phyloP scores from a whole-genome alignment of 148 eudicot species.

The Rhododendron griersonianum region DNA sequence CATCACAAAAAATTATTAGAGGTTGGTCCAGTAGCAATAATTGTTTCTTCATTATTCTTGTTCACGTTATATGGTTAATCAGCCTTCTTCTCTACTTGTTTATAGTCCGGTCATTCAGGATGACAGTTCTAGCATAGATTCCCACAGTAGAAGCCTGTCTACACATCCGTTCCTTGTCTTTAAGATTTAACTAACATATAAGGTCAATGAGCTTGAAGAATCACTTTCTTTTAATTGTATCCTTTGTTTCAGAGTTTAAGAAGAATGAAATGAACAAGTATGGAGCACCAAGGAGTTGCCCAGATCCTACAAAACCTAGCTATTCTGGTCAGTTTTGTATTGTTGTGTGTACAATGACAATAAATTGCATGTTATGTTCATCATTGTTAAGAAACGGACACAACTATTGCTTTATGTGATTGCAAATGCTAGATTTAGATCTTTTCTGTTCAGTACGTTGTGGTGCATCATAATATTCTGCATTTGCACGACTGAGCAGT shows the following conservation, averaged over 20 bases:
- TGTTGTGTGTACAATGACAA: neutral
- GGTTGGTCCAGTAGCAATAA: conserved; percentile 34
- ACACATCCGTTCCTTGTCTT: neutral
- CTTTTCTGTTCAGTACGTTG: neutral
- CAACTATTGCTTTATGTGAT: neutral
- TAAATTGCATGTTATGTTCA: neutral
- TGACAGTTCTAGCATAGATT: neutral
- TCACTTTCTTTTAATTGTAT: neutral
- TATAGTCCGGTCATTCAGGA: neutral
- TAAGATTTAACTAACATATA: neutral
- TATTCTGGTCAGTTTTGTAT: conserved; percentile 43
- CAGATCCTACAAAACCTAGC: conserved; percentile 29
- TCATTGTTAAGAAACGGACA: neutral
- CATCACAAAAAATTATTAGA: conserved; percentile 76
- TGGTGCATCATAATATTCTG: neutral
- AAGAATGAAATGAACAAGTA: conserved; percentile 63
- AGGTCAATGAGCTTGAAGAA: neutral
- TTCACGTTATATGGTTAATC: neutral
- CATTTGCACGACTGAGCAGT: neutral
- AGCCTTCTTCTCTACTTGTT: neutral
- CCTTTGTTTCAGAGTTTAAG: conserved; percentile 60
- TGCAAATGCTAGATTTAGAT: conserved; percentile 1
- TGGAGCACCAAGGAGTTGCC: conserved; percentile 41
- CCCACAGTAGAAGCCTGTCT: neutral
- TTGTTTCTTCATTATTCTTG: neutral